Evolutionary conservation across 352 stramenopile genomes (phyloP), one percentile per base, ranked within the genome.

Genomic region (Elongisporangium prolatum): DNA sequence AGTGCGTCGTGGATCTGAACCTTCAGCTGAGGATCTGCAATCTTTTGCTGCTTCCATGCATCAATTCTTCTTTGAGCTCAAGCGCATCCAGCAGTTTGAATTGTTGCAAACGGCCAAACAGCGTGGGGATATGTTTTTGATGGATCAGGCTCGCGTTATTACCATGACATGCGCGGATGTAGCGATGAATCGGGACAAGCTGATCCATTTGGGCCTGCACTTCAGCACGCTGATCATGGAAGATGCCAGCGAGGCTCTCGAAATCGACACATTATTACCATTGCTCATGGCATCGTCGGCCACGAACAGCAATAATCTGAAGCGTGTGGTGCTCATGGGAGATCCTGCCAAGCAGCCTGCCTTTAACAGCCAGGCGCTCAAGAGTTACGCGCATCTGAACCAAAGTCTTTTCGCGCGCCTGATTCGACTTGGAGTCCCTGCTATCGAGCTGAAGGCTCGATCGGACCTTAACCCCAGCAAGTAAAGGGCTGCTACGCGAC

Each of bases 161-260:
- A 92, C 88, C 6, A 98, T 99, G 91, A 99, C 97, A 18, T 98
- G 89, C 62, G 98, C 93, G 9, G 88, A 99, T 58, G 93, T 95
- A 22, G 96, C 96, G 4, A 77, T 98, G 62, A 89, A 88, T 21
- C 74, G 95, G 28, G 69, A 63, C 18, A 85, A 91, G 44, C 71
- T 99, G 8, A 71, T 96, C 11, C 67, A 94, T 40, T 62, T 99
- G 55, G 89, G 77, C 11, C 67, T 96, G 50, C 63, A 68, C 11
- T 91, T 91, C 56, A 64, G 95, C 59, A 98, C 85, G 63, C 58
- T 99, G 16, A 69, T 99, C 3, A 88, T 99, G 74, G 95, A 99
- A 64, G 97, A 99, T 63, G 96, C 96, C 38, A 92, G 76, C 1
- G 93, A 98, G 59, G 91, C 98, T 61, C 83, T 96, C 21, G 96